phyloP scores from a whole-genome alignment of 805 yeast species.

The Ogataea pignaliae region DNA sequence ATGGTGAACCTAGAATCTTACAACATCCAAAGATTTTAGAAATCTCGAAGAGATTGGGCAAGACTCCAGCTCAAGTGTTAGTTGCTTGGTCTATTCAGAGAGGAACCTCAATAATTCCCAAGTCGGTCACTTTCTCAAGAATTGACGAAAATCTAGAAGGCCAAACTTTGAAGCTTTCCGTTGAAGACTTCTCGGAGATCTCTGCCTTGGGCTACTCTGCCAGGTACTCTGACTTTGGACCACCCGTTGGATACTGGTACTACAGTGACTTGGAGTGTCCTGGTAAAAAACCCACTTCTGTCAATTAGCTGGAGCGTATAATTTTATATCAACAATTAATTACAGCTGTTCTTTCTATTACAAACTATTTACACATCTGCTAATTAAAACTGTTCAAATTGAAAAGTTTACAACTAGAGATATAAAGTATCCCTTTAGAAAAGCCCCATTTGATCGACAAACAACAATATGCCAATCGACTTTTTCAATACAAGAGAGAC shows the following conservation, averaged over 20 bases:
- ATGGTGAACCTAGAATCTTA: constrained; percentile 38
- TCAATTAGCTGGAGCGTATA: too few species aligned
- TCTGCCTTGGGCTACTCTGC: constrained; percentile 22
- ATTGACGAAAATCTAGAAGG: constrained; percentile 34
- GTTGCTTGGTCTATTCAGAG: constrained; percentile 55
- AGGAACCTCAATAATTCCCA: constrained; percentile 48
- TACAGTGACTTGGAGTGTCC: constrained; percentile 31
- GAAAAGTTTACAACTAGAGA: too few species aligned
- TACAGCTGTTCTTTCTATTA: too few species aligned
- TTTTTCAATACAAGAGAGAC: too few species aligned
- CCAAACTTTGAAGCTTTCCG: constrained; percentile 25
- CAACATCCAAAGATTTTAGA: constrained; percentile 37
- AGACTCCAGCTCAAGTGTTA: constrained; percentile 44
- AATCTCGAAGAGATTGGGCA: constrained; percentile 39
- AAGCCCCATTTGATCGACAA: too few species aligned
- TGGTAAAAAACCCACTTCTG: constrained; percentile 22
- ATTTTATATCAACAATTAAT: too few species aligned
- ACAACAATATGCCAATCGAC: too few species aligned
- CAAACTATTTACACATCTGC: too few species aligned
- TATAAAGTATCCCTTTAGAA: too few species aligned
- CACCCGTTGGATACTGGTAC: constrained; percentile 29
- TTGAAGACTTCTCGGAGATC: constrained; percentile 32
- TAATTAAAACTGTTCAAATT: too few species aligned
- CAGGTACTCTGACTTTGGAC: constrained; percentile 32
- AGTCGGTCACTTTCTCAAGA: constrained; percentile 39